These are phyloP conservation scores for Miamiensis avidus DNA, from an alignment of 169 alveolate species.

Conservation along the genomic window DNA sequence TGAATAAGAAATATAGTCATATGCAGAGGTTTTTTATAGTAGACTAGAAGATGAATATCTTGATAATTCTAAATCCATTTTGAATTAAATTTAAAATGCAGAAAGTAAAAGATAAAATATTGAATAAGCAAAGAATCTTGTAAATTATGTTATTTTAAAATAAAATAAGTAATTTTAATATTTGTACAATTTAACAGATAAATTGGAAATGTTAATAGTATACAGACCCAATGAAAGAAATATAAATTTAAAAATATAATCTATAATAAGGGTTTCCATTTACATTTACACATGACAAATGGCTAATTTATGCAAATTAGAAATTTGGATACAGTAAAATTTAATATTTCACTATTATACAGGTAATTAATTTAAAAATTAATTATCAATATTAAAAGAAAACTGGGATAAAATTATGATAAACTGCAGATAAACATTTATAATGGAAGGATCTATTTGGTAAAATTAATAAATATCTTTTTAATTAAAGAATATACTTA, in stretches of 20 bases:
- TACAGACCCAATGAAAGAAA: background rate
- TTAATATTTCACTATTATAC: too few species aligned
- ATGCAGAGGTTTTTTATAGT: slow-evolving; percentile 16
- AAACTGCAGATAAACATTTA: background rate
- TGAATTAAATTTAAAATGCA: background rate
- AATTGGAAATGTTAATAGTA: background rate
- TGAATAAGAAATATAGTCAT: slow-evolving; percentile 58
- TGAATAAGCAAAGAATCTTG: background rate
- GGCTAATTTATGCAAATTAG: background rate
- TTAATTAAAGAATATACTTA: too few species aligned
- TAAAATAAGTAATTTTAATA: too few species aligned
- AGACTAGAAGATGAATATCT: background rate
- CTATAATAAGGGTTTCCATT: background rate
- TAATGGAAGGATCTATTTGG: background rate
- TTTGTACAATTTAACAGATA: background rate
- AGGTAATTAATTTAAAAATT: too few species aligned
- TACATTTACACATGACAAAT: background rate
- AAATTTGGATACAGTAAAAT: background rate
- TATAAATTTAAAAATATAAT: too few species aligned
- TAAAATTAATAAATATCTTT: too few species aligned
- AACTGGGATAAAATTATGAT: background rate
- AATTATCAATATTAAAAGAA: background rate
- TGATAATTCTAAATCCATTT: too few species aligned
- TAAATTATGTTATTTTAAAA: too few species aligned
- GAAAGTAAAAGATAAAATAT: background rate